phyloP scores from a whole-genome alignment of 73 alveolate genomes.

The Stentor coeruleus region DNA sequence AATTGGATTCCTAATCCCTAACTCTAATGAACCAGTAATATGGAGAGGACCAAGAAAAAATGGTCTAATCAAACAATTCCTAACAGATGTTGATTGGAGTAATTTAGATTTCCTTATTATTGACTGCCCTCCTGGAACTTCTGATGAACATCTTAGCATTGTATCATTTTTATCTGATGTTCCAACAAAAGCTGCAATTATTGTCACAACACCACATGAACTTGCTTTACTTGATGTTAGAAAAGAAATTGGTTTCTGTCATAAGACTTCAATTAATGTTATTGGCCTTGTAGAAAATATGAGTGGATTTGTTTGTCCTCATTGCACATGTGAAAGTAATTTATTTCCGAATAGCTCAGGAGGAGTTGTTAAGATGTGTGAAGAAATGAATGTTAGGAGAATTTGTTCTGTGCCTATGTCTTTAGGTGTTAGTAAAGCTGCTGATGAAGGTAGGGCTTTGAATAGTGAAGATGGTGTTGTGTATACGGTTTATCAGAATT shows the following conservation, averaged over 20 bases:
- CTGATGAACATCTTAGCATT: conserved; percentile 98
- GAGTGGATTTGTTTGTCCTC: conserved; percentile 81
- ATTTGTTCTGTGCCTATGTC: neutral
- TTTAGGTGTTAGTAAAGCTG: neutral
- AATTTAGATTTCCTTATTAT: conserved; percentile 95
- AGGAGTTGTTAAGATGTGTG: conserved; percentile 91
- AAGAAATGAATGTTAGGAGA: conserved; percentile 36
- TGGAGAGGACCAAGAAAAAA: conserved; percentile 83
- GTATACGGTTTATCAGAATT: neutral
- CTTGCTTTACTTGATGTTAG: conserved; percentile 97
- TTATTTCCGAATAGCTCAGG: conserved; percentile 92
- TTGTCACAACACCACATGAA: conserved; percentile 99
- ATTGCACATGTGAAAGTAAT: conserved; percentile 69
- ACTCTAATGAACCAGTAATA: conserved; percentile 73
- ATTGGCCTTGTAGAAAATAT: conserved; percentile 97
- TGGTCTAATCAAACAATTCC: conserved; percentile 97
- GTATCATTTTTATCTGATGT: conserved; percentile 63
- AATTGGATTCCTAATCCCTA: conserved; percentile 84
- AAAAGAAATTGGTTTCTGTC: conserved; percentile 91
- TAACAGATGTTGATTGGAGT: conserved; percentile 99
- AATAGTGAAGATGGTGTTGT: neutral
- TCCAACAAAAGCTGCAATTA: conserved; percentile 81
- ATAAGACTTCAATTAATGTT: conserved; percentile 79
- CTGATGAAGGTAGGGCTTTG: neutral
- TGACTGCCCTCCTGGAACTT: conserved; percentile 99